A percentile compares a stretch with the other conserved stretches of the same genome.
phyloP scores from a whole-genome alignment of 257 asterid species.

The Anisodus acutangulus region DNA sequence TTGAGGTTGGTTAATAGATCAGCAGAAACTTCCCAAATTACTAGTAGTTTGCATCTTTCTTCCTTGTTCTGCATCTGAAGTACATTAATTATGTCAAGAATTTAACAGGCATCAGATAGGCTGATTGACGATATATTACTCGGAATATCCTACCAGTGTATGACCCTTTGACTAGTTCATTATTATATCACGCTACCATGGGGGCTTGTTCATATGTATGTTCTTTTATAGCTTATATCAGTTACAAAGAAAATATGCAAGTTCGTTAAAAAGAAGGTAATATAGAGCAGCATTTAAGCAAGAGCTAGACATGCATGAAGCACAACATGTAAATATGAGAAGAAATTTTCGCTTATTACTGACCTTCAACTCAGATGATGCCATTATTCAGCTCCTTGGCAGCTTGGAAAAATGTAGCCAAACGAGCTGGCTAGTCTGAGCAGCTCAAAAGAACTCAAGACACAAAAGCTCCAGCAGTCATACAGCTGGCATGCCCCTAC shows the following conservation, averaged over 20 bases:
- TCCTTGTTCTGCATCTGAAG: not conserved
- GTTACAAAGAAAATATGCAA: not conserved
- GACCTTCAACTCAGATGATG: not conserved
- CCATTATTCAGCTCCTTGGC: not conserved
- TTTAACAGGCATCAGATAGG: not conserved
- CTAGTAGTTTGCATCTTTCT: not conserved
- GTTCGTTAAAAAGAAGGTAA: not conserved
- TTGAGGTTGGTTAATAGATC: not conserved
- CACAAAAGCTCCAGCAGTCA: not conserved
- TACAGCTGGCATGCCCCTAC: not conserved
- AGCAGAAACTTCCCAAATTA: not conserved
- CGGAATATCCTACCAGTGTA: not conserved
- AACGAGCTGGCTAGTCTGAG: not conserved
- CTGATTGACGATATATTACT: not conserved
- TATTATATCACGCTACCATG: not conserved
- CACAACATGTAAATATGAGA: not conserved
- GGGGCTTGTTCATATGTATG: not conserved
- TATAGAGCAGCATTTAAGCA: not conserved
- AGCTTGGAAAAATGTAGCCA: not conserved
- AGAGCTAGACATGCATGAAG: not conserved
- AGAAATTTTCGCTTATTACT: not conserved
- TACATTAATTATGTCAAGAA: not conserved
- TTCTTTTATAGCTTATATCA: not conserved
- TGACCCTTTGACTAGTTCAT: not conserved
- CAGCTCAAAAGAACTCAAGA: not conserved